Evolutionary conservation across 257 asterid genomes (phyloP), one percentile per base, ranked within the genome.

Genomic region (Lycium barbarum): DNA sequence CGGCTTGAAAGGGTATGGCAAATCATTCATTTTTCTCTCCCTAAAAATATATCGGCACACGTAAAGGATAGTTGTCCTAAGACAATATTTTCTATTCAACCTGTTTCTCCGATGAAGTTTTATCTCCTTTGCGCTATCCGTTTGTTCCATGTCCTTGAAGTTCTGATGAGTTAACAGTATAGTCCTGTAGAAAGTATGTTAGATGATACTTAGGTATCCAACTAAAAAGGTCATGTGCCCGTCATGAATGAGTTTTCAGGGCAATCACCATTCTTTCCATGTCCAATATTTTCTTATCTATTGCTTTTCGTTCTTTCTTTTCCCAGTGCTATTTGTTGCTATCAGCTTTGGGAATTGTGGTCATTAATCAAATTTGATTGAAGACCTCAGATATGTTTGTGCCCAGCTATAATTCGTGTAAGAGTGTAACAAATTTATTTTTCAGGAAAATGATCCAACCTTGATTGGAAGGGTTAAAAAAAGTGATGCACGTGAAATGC

Each of bases 401-500:
- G 63, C 51, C 62, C 84, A 55, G 54, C 65, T 58, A 33, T 49
- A 72, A 80, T 51, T 79, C 35, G 40, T 53, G 80, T 9, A 58
- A 78, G 67, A 63, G 83, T 26, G 14, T 53, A 51, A 51, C 65
- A 53, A 53, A 78, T 81, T 74, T 2, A 88, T 84, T 80, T 84
- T 88, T 84, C 94, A 97, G 99, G 99, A 97, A 90, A 97, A 97
- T 87, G 99, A 97, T 86, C 98, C 99, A 74, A 97, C 99, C 80
- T 88, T 97, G 86, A 91, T 91, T 91, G 98, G 98, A 89, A 97
- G 98, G 90, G 98, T 95, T 36, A 97, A 97, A 90, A 97, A 97
- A 93, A 97, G 99, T 83, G 99, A 97, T 85, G 99, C 98, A 26
- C 97, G 98, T 54, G 99, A 97, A 92, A 95, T 97, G 99, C 98